phyloP scores from a whole-genome alignment of 108 stramenopile genomes.

The Skeletonema grethae region DNA sequence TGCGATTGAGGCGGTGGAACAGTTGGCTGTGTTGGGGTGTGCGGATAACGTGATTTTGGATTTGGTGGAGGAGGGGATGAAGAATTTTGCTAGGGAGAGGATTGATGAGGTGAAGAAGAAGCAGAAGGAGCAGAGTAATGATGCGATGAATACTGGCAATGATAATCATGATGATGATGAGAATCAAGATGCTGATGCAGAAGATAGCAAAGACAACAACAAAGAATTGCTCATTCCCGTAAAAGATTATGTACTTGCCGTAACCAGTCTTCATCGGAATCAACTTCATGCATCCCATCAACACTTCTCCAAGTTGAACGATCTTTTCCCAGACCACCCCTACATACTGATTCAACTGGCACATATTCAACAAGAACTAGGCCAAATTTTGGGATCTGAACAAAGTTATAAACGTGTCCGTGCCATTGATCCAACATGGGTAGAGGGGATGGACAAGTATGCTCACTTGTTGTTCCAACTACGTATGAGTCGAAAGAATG shows the following conservation, averaged over 20 bases:
- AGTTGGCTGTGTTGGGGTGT: slow-evolving; percentile 61
- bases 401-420: slow-evolving; percentile 45
- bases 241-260: slow-evolving; percentile 24
- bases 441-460: slow-evolving; percentile 76
- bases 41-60: slow-evolving; percentile 13
- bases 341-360: slow-evolving; percentile 71
- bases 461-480: slow-evolving; percentile 66
- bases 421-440: slow-evolving; percentile 28
- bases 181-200: not conserved
- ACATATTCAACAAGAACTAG: slow-evolving; percentile 52
- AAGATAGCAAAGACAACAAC: not conserved
- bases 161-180: not conserved
- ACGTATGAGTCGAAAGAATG: slow-evolving; percentile 61
- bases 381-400: slow-evolving; percentile 33
- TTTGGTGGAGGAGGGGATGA: slow-evolving; percentile 23
- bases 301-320: slow-evolving; percentile 25
- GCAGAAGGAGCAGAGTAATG: not conserved
- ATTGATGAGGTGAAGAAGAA: slow-evolving; percentile 5
- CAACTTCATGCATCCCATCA: slow-evolving; percentile 28
- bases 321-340: slow-evolving; percentile 67
- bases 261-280: slow-evolving; percentile 32
- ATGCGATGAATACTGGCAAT: not conserved
- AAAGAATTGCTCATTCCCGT: slow-evolving; percentile 23
- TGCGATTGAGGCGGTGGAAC: slow-evolving; percentile 72
- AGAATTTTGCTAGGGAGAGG: not conserved